Base-by-base conservation (phyloP, 805 yeast species). In the Wickerhamiella nectarea region DNA sequence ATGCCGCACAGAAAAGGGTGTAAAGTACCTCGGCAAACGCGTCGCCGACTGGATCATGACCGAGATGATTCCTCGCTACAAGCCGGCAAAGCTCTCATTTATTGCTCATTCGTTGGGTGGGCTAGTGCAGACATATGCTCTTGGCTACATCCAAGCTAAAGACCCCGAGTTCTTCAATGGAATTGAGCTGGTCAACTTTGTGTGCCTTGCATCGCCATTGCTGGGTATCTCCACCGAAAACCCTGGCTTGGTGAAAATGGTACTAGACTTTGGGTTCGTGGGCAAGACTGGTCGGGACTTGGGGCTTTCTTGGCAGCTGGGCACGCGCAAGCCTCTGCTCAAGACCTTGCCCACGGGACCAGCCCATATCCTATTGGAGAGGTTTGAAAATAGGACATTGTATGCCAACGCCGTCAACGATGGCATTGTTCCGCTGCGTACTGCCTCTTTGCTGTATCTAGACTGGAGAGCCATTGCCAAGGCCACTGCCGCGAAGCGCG, bases 31-130 rank as follows among this genome's bases (percentile, higher is more conserved):
- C 38, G 98, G 98, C 2, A 70, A 75, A 45, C 64, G 94, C 29
- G 73, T 87, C 20, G 97, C 85, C 0, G 77, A 78, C 48, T 84
- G 70, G 59, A 64, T 89, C 19, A 68, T 78, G 4, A 65, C 71
- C 33, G 77, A 75, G 24, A 63, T 80, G 38, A 61, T 71, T 10
- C 65, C 68, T 4, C 58, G 62, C 4, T 49, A 57, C 10, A 53
- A 65, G 4, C 75, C 84, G 6, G 60, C 62, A 10, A 75, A 75
- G 52, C 75, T 89, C 4, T 89, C 97, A 2, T 87, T 91, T 54
- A 66, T 91, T 17, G 94, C 91, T 1, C 98, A 91, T 61, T 89
- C 97, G 0, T 65, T 91, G 20, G 98, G 98, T 14, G 98, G 98
- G 0, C 73, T 83, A 14, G 81, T 81, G 8, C 96, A 89, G 63